Evolutionary conservation across 2,329 filamentous ascomycete species (phyloP).

Genomic region (Hypoxylon sp.): DNA sequence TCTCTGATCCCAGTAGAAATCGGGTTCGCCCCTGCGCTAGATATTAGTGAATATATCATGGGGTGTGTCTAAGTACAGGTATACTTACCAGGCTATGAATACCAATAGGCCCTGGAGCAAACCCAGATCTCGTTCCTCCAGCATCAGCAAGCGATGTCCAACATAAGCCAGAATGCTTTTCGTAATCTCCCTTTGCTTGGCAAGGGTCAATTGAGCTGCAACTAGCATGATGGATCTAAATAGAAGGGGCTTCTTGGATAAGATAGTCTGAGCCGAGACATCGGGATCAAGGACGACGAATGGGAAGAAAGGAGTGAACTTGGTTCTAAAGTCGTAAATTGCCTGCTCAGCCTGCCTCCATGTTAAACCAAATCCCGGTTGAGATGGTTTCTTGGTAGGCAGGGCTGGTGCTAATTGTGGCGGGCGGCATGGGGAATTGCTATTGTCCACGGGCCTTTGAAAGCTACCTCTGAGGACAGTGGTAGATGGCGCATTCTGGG

Average conservation of each 20-base stretch:
- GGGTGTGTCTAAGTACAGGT: background rate
- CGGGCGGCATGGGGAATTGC: constrained; percentile 3
- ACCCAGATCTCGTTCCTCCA: constrained; percentile 60
- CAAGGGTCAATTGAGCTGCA: constrained; percentile 52
- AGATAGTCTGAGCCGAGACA: constrained; percentile 52
- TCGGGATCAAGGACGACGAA: constrained; percentile 56
- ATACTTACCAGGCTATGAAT: constrained; percentile 61
- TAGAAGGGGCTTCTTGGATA: constrained; percentile 57
- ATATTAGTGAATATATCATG: constrained; percentile 6
- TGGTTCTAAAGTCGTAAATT: constrained; percentile 54
- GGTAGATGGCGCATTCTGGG: constrained; percentile 7
- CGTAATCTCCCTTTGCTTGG: constrained; percentile 58
- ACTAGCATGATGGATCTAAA: constrained; percentile 59
- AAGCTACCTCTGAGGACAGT: background rate
- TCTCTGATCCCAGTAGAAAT: constrained; percentile 56
- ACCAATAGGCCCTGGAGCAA: constrained; percentile 64
- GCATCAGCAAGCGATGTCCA: constrained; percentile 59
- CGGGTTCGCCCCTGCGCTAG: constrained; percentile 54
- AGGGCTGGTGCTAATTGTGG: constrained; percentile 11
- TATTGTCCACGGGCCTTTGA: background rate
- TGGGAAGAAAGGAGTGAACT: constrained; percentile 57
- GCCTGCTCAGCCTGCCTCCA: constrained; percentile 58
- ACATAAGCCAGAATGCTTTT: constrained; percentile 60
- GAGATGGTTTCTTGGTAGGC: constrained; percentile 13
- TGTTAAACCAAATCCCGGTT: constrained; percentile 56